Evolutionary conservation across 129 eudicot species (phyloP).

Genomic region (Gnaphalium uliginosum): DNA sequence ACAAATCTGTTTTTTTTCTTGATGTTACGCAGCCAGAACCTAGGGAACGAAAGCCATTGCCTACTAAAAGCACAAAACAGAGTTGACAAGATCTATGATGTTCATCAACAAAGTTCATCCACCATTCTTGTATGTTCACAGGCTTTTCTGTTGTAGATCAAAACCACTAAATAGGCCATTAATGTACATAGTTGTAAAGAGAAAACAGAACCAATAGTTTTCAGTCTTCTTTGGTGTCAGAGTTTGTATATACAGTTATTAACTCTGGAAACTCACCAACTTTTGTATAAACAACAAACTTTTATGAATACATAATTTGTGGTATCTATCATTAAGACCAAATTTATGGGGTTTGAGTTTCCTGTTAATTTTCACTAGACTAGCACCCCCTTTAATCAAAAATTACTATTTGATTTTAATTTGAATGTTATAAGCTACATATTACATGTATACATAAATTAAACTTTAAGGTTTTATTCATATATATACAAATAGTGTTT

Average conservation of each 20-base stretch:
- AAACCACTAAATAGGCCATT: background rate
- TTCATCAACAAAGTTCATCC: conserved; percentile 1
- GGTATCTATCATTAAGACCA: too few species aligned
- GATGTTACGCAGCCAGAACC: conserved; percentile 29
- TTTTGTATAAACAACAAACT: too few species aligned
- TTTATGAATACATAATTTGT: too few species aligned
- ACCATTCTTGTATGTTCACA: background rate
- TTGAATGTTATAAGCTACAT: too few species aligned
- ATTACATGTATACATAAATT: too few species aligned
- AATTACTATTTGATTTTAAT: too few species aligned
- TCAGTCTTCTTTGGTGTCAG: background rate
- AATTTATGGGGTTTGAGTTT: too few species aligned
- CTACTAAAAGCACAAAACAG: conserved; percentile 38
- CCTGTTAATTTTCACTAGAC: too few species aligned
- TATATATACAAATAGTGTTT: too few species aligned
- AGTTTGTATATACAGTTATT: background rate
- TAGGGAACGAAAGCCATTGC: conserved; percentile 28
- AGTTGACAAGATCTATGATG: conserved; percentile 19
- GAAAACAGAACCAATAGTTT: conserved; percentile 6
- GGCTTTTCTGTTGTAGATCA: background rate
- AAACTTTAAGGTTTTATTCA: too few species aligned
- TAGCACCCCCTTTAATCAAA: too few species aligned
- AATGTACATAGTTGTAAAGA: background rate
- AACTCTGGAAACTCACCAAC: too few species aligned
- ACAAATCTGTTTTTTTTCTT: background rate